Evolutionary conservation across 371 early-diverging fungal species (phyloP).

Genomic region (Syncephalastrum racemosum): DNA sequence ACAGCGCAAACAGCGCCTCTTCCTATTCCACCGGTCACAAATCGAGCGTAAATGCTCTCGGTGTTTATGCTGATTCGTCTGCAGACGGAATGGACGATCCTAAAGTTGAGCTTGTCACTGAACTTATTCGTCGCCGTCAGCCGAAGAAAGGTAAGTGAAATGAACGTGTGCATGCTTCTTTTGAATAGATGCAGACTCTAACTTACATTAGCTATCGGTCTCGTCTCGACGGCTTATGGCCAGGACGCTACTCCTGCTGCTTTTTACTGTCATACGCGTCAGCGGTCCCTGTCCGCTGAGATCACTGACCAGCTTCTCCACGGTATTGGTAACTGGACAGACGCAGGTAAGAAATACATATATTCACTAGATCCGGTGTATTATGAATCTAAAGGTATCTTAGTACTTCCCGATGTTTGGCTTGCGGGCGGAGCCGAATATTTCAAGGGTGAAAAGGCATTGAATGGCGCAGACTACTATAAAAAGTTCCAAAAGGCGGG

Average conservation of each 20-base stretch:
- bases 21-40: slow-evolving; percentile 74
- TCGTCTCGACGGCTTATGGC: slow-evolving; percentile 70
- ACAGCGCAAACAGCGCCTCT: slow-evolving; percentile 77
- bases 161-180: not conserved
- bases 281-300: slow-evolving; percentile 46
- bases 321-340: slow-evolving; percentile 48
- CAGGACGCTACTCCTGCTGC: slow-evolving; percentile 77
- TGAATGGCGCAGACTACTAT: slow-evolving; percentile 63
- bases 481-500: slow-evolving; percentile 48
- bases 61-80: slow-evolving; percentile 67
- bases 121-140: slow-evolving; percentile 69
- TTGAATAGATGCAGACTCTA: not conserved
- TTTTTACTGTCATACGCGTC: slow-evolving; percentile 64
- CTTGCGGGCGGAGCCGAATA: slow-evolving; percentile 68
- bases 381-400: not conserved
- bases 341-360: slow-evolving; percentile 31
- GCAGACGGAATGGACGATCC: slow-evolving; percentile 57
- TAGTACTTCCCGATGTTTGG: slow-evolving; percentile 67
- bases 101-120: slow-evolving; percentile 66
- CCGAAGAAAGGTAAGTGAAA: slow-evolving; percentile 49
- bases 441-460: slow-evolving; percentile 50
- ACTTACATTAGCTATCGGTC: slow-evolving; percentile 56
- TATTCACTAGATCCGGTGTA: no score
- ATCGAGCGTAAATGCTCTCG: slow-evolving; percentile 58
- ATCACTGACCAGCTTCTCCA: slow-evolving; percentile 68